Base-by-base conservation (phyloP, 2,329 filamentous ascomycete genomes). In the Sporothrix schenckii region DNA sequence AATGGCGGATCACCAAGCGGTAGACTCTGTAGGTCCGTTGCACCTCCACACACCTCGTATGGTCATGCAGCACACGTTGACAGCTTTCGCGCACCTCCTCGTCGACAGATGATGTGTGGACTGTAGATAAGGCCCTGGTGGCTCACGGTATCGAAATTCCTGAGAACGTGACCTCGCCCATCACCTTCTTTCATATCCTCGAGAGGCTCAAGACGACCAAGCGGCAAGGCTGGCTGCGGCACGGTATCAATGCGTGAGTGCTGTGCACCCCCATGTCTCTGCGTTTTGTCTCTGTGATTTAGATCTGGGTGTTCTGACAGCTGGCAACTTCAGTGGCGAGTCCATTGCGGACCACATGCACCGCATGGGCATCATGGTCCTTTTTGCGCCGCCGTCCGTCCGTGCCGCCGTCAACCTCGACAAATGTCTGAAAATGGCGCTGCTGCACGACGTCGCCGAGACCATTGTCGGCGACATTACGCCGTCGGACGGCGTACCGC, bases 341-440 rank as follows among this genome's bases (percentile, higher is more conserved):
- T 97, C 93, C 1, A 97, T 99, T 78, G 87, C 92, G 68, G 95
- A 99, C 82, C 95, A 99, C 85, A 99, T 99, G 95, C 98, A 98
- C 82, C 93, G 95, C 81, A 99, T 99, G 95, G 93, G 94, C 66
- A 87, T 99, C 75, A 93, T 99, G 80, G 94, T 92, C 74, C 92
- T 99, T 89, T 88, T 97, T 74, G 93, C 93, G 2, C 94, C 95
- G 1, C 85, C 92, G 0, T 82, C 91, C 1, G 87, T 97, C 13
- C 85, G 89, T 2, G 81, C 88, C 0, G 87, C 86, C 50, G 84
- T 98, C 77, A 91, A 98, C 78, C 85, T 97, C 50, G 81, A 86
- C 34, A 90, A 89, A 75, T 99, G 95, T 84, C 94, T 93, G 76
- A 92, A 92, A 81, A 97, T 99, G 94, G 94, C 93, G 34, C 86